Base-by-base conservation (phyloP, 306 rosid genomes). In the Cicer yamashitae region DNA sequence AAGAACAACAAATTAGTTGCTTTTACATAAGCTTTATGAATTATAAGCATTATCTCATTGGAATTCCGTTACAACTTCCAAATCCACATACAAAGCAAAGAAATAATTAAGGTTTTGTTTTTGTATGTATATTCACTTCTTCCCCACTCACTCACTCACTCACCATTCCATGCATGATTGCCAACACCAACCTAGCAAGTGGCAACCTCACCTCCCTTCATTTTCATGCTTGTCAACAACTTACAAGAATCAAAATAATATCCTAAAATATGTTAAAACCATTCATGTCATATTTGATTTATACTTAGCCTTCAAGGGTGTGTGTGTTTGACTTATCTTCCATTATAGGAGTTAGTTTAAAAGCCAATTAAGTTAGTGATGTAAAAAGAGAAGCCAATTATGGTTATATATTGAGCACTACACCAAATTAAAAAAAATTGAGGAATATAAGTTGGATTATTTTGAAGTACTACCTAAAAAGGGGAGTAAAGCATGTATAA, bases 121-220 rank as follows among this genome's bases (percentile, higher is more conserved):
- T 22, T 22, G 30, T 22, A 22, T 43, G 50, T 71, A 69, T 75
- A 56, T 79, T 80, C 80, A 71, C 70, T 61, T 51, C 69, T 45
- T 15, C 53, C 60, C 13, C 70, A 22, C 30, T 22, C 79, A 79
- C 84, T 54, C 66, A 70, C 34, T 30, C 43, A 59, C 66, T 40
- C 8, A 40, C 7, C 66, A 60, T 17, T 51, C 46, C 76, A 22
- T 47, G 87, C 75, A 80, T 78, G 40, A 81, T 85, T 67, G 52
- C 61, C 62, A 76, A 57, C 74, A 83, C 86, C 84, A 69, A 81
- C 77, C 64, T 73, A 10, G 18, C 81, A 68, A 43, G 44, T 78
- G 67, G 43, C 90, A 37, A 74, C 77, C 77, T 45, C 60, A 18
- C 37, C 41, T 17, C 30, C 79, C 65, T 78, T 63, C 64, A 62